Conservation (phyloP, 164 flowering plant genomes). For the Macadamia tetraphylla region DNA sequence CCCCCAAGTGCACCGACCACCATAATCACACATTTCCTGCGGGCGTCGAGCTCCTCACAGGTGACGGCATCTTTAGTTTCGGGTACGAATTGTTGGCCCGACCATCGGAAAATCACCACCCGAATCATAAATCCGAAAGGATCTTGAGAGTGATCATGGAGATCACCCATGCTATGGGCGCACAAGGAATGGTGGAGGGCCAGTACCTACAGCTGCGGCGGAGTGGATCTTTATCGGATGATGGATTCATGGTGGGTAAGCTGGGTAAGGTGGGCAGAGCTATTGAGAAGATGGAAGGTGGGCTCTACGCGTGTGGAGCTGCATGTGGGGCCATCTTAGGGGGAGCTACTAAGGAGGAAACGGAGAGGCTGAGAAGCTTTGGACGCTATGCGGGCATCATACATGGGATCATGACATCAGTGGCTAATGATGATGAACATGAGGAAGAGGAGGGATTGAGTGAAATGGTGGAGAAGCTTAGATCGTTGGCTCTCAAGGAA, state of each 20-base stretch:
- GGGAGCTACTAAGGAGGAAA: conserved; percentile 48
- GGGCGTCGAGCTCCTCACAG: conserved; percentile 39
- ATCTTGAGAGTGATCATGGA: conserved; percentile 40
- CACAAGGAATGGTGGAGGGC: conserved; percentile 35
- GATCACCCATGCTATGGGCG: conserved; percentile 36
- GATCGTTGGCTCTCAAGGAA: conserved; percentile 21
- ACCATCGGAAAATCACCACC: conserved; percentile 2
- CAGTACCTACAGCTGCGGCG: conserved; percentile 13
- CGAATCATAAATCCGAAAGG: conserved; percentile 16
- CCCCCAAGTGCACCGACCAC: too few species aligned
- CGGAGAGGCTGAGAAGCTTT: conserved; percentile 36
- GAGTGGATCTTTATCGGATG: conserved; percentile 8
- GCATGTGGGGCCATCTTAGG: conserved; percentile 61
- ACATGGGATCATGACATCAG: conserved; percentile 10
- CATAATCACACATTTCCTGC: conserved; percentile 8
- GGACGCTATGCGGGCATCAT: conserved; percentile 41
- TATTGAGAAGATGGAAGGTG: too few species aligned
- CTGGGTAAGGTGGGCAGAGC: too few species aligned
- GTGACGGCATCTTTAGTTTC: conserved; percentile 37
- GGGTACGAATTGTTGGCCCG: conserved; percentile 38
- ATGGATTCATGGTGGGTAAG: neutral
- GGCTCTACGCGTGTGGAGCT: conserved; percentile 40
- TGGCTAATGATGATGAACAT: too few species aligned
- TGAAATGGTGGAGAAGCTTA: conserved; percentile 18
- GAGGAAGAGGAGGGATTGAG: neutral